These are phyloP conservation scores for Gamsiella multidivaricata DNA, from an alignment of 192 early-diverging fungal genomes.

Conservation along the genomic window DNA sequence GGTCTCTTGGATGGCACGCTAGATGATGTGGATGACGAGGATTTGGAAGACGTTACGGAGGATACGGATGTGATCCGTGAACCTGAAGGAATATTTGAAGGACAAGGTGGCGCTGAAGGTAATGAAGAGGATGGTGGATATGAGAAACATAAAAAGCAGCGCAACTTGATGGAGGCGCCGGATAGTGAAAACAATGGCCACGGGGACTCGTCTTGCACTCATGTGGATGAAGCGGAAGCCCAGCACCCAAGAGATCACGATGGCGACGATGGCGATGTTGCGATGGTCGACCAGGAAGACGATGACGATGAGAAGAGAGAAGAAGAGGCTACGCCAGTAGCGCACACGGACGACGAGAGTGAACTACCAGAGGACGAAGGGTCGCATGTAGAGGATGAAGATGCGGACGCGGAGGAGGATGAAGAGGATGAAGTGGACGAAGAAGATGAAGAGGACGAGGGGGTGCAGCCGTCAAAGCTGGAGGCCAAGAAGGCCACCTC, in stretches of 20 bases:
- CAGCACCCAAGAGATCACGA: conserved; percentile 12
- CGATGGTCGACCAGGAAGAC: conserved; percentile 8
- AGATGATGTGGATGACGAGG: conserved; percentile 24
- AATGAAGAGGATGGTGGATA: conserved; percentile 22
- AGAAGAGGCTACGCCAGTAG: conserved; percentile 8
- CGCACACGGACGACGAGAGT: conserved; percentile 22
- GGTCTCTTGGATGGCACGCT: conserved; percentile 15
- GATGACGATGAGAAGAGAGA: conserved; percentile 17
- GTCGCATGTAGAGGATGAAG: conserved; percentile 22
- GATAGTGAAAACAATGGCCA: too few species aligned
- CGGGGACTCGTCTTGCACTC: too few species aligned
- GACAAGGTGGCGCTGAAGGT: conserved; percentile 3
- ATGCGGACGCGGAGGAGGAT: conserved; percentile 16
- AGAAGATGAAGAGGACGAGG: conserved; percentile 18
- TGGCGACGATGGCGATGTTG: conserved; percentile 14
- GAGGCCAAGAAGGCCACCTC: conserved; percentile 6
- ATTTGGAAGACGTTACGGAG: conserved; percentile 12
- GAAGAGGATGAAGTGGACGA: conserved; percentile 8
- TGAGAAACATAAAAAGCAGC: too few species aligned
- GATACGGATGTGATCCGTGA: conserved; percentile 7
- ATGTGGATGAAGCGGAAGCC: not conserved
- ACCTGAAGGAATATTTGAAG: not conserved
- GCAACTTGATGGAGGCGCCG: too few species aligned
- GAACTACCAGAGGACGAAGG: conserved; percentile 21
- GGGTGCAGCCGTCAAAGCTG: not conserved